Evolutionary conservation across 805 yeast genomes (phyloP), one percentile per base, ranked within the genome.

Genomic region (Wickerhamiella slavikovae): DNA sequence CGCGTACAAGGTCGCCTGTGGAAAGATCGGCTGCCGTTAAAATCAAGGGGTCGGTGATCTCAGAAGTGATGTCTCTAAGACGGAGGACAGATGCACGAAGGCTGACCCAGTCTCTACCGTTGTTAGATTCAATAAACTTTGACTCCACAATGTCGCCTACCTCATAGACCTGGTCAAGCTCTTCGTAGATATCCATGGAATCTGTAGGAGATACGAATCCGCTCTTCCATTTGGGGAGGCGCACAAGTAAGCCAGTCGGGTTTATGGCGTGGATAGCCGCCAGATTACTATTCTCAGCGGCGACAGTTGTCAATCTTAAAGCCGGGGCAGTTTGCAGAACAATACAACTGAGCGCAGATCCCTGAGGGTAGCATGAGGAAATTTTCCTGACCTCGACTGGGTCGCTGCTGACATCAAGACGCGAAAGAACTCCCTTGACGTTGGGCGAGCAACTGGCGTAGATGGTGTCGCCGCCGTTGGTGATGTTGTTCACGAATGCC

Each of bases 1-100:
- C 96, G 38, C 70, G 65, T 25, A 83, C 71, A 43, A 79, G 60
- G 34, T 69, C 73, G 24, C 92, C 93, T 32, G 66, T 71, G 30
- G 64, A 58, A 32, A 60, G 30, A 38, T 68, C 73, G 30, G 66
- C 46, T 14, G 55, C 52, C 20, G 56, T 33, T 10, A 42, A 37
- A 27, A 32, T 32, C 7, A 31, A 45, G 7, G 31, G 27, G 5
- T 45, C 42, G 7, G 38, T 22, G 7, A 28, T 21, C 7, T 13
- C 27, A 3, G 11, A 17, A 15, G n/a, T 14, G 14, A 15, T 13
- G 4, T 8, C 20, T 9, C 19, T 15, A 17, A 17, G 20, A 5
- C 9, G 8, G 11, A 15, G 25, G 4, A 22, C 24, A 5, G 25
- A 14, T 7, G 15, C n/a, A 18, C 31, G 28, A 4, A 35, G 19